A percentile compares a stretch with the other conserved stretches of the same genome.
Conservation (phyloP, 331 rosid species). For the Stylosanthes scabra region DNA sequence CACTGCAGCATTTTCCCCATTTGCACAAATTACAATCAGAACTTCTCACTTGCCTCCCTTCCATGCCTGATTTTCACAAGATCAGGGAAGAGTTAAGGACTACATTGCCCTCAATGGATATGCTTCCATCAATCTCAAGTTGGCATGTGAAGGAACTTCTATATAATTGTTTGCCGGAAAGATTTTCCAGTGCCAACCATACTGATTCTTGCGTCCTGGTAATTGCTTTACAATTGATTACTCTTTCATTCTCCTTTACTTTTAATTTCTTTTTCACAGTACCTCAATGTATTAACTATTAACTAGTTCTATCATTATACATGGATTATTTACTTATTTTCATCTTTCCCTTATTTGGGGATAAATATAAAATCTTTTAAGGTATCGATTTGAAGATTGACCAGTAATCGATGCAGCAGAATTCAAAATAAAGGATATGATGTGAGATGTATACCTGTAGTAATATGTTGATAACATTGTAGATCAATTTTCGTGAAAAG, state of each 20-base stretch:
- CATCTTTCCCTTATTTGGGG: constrained; percentile 1
- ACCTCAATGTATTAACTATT: constrained; percentile 27
- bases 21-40: constrained; percentile 77
- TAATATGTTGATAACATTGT: background rate
- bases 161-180: constrained; percentile 83
- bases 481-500: background rate
- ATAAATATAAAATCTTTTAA: constrained; percentile 4
- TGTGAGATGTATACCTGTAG: constrained; percentile 17
- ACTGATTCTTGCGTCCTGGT: constrained; percentile 88
- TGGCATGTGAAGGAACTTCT: constrained; percentile 83
- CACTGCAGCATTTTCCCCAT: constrained; percentile 75
- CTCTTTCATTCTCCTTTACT: constrained; percentile 13
- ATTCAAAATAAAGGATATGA: background rate
- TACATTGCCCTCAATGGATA: constrained; percentile 50
- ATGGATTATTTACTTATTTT: constrained; percentile 24
- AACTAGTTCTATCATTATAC: constrained; percentile 12
- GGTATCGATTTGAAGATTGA: background rate
- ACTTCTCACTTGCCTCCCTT: constrained; percentile 82
- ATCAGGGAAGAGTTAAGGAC: constrained; percentile 59
- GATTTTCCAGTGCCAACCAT: constrained; percentile 72
- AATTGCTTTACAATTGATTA: constrained; percentile 34
- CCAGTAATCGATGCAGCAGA: constrained; percentile 6
- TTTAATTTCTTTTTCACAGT: background rate
- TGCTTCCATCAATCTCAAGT: constrained; percentile 58
- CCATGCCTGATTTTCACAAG: constrained; percentile 72